phyloP scores from a whole-genome alignment of 768 basidiomycete genomes.

The Ephemerocybe angulata region DNA sequence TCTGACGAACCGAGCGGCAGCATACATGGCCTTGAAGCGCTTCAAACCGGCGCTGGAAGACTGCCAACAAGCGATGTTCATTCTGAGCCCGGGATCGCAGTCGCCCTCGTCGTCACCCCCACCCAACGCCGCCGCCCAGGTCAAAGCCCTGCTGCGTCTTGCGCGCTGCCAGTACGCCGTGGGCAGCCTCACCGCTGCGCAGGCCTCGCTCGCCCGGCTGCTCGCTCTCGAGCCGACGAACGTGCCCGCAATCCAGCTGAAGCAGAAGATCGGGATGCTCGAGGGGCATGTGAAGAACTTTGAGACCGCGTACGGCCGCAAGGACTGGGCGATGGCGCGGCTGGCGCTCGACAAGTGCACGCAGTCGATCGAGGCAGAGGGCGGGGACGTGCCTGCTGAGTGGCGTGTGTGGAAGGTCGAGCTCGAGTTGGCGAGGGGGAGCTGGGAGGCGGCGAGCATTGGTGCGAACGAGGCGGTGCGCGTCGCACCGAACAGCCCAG shows the following conservation, averaged over 20 bases:
- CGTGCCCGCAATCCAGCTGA: conserved; percentile 54
- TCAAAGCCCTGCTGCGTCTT: conserved; percentile 77
- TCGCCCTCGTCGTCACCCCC: conserved; percentile 41
- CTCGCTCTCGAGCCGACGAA: conserved; percentile 63
- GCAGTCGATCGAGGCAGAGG: conserved; percentile 71
- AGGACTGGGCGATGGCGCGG: conserved; percentile 75
- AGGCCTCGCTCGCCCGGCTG: conserved; percentile 60
- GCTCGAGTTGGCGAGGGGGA: conserved; percentile 66
- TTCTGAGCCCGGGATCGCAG: conserved; percentile 47
- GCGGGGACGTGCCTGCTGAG: conserved; percentile 67
- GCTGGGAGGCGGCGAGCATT: conserved; percentile 68
- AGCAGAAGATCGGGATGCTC: conserved; percentile 56
- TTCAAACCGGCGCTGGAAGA: conserved; percentile 74
- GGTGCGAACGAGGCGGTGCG: conserved; percentile 79
- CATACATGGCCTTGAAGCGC: conserved; percentile 76
- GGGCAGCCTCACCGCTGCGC: conserved; percentile 63
- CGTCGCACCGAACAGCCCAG: conserved; percentile 68
- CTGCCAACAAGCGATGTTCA: conserved; percentile 63
- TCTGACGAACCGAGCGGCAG: conserved; percentile 82
- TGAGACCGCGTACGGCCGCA: conserved; percentile 48
- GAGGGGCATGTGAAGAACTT: conserved; percentile 66
- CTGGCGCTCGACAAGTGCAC: conserved; percentile 78
- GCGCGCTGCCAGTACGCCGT: conserved; percentile 82
- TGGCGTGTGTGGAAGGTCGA: conserved; percentile 83
- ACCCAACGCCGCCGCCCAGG: conserved; percentile 16